Base-by-base conservation (phyloP, 768 basidiomycete genomes). In the Podaxis carcinomalis region DNA sequence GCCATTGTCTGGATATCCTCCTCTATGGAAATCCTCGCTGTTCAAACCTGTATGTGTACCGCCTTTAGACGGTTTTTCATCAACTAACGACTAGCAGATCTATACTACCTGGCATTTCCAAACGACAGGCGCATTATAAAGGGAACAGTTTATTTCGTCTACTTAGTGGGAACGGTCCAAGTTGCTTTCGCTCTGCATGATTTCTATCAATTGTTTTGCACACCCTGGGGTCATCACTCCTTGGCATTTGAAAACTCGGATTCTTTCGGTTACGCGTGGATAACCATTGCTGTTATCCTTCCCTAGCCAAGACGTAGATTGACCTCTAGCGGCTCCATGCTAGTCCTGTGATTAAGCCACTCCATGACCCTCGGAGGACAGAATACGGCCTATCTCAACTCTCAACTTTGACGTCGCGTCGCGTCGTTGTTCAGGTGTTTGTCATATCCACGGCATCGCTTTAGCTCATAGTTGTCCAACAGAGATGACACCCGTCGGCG, bases 1-100 rank as follows among this genome's bases (percentile, higher is more conserved):
- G 51, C 9, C 53, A 59, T 49, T 44, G 39, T 7, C 21, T 59
- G 2, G 51, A 59, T 21, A n/a, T 59, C 14, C 32, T 59, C 28
- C 40, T 59, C 23, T 59, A 52, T 28, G 58, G 58, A 1, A 35
- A n/a, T 59, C 14, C 19, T 59, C 19, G 53, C 51, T 21, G 58
- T 59, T 19, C 56, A 57, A 21, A 49, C 35, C 5, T 57, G 56
- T 57, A 25, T 47, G 56, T 44, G 10, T 6, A 47, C 6, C n/a
- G 21, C 21, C 11, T n/a, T 5, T 42, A 47, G 23, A 21, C n/a
- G 5, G 1, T 25, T 47, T 25, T 1, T 19, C 5, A 10, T n/a
- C 19, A 47, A 47, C 50, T 4, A 4, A 23, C 25, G 51, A 16
- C 39, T 16, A 10, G 35, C 19, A 55, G 54, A 28, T n/a, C 37